Evolutionary conservation across 106 monocot genomes (phyloP).

Genomic region (Platanthera guangdongensis): DNA sequence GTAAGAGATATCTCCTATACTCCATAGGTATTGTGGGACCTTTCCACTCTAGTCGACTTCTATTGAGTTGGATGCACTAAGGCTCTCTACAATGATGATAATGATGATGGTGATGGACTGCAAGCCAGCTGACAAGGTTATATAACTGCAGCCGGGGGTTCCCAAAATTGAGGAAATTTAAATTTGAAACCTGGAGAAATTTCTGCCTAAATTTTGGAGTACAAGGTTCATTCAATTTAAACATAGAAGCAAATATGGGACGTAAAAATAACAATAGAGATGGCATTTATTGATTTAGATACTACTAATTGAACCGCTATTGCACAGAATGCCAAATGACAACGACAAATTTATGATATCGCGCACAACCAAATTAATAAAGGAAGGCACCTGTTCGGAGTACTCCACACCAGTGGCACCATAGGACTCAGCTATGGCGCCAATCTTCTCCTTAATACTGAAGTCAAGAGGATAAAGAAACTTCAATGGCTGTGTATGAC

Average conservation of each 20-base stretch:
- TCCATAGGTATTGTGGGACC: too few relatives aligned
- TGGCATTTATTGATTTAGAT: not conserved
- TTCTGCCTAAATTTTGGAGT: not conserved
- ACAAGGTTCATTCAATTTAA: not conserved
- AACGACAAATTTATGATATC: not conserved
- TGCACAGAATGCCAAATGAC: not conserved
- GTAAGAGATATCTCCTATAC: too few relatives aligned
- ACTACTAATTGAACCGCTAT: not conserved
- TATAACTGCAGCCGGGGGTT: not conserved
- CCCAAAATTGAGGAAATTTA: not conserved
- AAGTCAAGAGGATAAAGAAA: conserved; percentile 82
- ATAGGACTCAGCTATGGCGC: conserved; percentile 86
- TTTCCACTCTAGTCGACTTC: too few relatives aligned
- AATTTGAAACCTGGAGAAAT: not conserved
- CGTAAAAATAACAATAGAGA: not conserved
- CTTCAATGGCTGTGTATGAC: conserved; percentile 43
- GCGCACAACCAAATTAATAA: not conserved
- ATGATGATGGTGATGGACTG: not conserved
- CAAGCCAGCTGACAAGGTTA: not conserved
- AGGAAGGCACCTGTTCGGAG: conserved; percentile 71
- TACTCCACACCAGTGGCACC: conserved; percentile 91
- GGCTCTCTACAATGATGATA: too few relatives aligned
- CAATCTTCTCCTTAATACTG: conserved; percentile 91
- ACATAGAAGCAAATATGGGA: not conserved
- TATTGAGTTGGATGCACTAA: too few relatives aligned